A percentile compares a stretch with the other conserved stretches of the same genome.
phyloP scores from a whole-genome alignment of 441 rosid species.

The Rhodomyrtus psidioides region DNA sequence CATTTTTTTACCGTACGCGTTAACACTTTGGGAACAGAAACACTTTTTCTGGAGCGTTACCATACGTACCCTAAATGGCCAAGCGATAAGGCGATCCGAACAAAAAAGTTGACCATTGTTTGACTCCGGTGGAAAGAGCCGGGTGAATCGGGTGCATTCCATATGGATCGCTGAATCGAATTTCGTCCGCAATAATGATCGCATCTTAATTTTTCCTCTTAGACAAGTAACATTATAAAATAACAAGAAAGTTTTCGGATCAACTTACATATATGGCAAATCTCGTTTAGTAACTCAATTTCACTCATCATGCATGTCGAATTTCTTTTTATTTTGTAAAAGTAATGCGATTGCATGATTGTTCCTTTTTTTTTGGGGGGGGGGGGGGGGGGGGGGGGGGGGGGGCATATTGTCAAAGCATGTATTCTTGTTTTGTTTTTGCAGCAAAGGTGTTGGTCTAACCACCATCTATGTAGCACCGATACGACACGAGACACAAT shows the following conservation, averaged over 20 bases:
- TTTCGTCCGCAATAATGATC: background rate
- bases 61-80: no score
- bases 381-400: no score
- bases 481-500: no score
- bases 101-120: background rate
- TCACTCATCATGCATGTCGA: background rate
- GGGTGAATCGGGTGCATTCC: background rate
- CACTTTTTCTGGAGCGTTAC: no score
- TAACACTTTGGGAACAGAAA: no score
- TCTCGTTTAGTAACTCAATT: no score
- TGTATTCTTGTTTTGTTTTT: background rate
- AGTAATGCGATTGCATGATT: background rate
- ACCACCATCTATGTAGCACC: no score
- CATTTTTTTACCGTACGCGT: no score
- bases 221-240: no score
- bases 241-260: no score
- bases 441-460: background rate
- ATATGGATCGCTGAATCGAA: background rate
- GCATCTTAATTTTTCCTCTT: background rate
- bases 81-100: background rate
- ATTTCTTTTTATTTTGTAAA: no score
- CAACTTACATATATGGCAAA: no score
- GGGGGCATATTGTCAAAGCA: background rate
- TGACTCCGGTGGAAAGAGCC: accelerated
- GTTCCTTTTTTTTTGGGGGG: background rate